Base-by-base conservation (phyloP, 176 grass and related monocot genomes). In the Saccharum spontaneum region DNA sequence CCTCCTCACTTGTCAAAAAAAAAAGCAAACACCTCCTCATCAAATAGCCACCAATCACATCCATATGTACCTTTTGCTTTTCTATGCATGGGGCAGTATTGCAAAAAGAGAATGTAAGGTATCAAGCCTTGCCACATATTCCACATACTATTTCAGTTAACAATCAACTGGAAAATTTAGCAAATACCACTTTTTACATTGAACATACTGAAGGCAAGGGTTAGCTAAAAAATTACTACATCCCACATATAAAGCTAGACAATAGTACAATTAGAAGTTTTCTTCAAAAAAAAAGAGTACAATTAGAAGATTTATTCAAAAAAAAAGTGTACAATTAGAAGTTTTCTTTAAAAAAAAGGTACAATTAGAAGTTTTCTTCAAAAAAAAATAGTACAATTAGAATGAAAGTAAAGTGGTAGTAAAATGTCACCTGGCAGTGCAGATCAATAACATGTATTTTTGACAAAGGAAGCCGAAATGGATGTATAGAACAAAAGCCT, bases 381-480 rank as follows among this genome's bases (percentile, higher is more conserved):
- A 57, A 57, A 10, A 55, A n/a, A 49, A 59, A 59, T 14, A 48
- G 20, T 59, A 23, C 55, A 62, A 55, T 73, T 45, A 4, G 9
- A 23, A 54, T 74, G 43, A 68, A 75, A 26, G 3, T 8, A 73
- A 6, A 76, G 10, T 60, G 39, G 40, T 70, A 15, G 13, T 63
- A 55, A 68, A 38, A 78, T 49, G 12, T 70, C 46, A 95, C 94
- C 86, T 95, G 80, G 77, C 38, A 66, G 44, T 91, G 83, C 9
- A 89, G 76, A 91, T 93, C 75, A 57, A 86, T 82, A 72, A 93
- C 43, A n/a, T 85, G 78, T 76, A 91, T 83, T 79, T 86, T 92
- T 7, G 88, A 92, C 34, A 90, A 43, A 79, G 10, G 84, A 46
- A 95, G 39, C 80, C 83, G 77, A 79, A 82, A 77, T 2, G 90